Evolutionary conservation across 495 filamentous ascomycete species (phyloP), one percentile per base, ranked within the genome.

Genomic region (Penicillium ochrochloron): DNA sequence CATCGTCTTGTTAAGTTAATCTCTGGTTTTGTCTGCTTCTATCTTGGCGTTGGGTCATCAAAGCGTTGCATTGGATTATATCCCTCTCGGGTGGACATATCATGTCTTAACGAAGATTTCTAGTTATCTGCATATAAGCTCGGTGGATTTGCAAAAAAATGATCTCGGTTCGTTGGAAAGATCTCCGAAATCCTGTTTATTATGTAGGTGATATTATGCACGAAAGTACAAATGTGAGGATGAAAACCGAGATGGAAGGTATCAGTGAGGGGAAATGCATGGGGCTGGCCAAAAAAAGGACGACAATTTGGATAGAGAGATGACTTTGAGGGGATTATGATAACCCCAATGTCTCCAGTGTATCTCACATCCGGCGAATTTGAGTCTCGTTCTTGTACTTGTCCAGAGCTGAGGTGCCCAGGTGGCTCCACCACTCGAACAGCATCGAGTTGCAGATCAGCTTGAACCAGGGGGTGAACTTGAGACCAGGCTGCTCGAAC

Each of bases 401-500:
- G 58, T 96, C 92, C 66, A 98, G 79, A 4, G 83, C 78, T 7
- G 89, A 84, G 29, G 84, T 82, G 64, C 93, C 90, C 35, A 98
- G 86, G 76, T 93, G 89, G 70, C 88, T 85, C 95, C 95, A 99
- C 95, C 95, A 99, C 75, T 98, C 93, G 70, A 96, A 98, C 50
- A 99, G 86, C 93, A 98, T 91, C 57, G 92, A 93, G 68, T 97
- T 78, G 83, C 96, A 99, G 73, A 99, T 98, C 66, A 99, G 87
- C 85, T 97, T 97, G 83, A 99, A 99, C 95, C 95, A 99, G 1
- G 95, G 95, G 8, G 95, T 99, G 76, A 98, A 99, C 68, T 85
- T 89, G 64, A 97, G 83, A 8, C 71, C 83, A 10, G 88, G 84
- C 73, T 97, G 87, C 70, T 89, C 75, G 75, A 99, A 97, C 86